These are phyloP conservation scores for Polytrichum formosum DNA, from an alignment of 225 moss, liverwort and hornwort species.

Conservation along the genomic window DNA sequence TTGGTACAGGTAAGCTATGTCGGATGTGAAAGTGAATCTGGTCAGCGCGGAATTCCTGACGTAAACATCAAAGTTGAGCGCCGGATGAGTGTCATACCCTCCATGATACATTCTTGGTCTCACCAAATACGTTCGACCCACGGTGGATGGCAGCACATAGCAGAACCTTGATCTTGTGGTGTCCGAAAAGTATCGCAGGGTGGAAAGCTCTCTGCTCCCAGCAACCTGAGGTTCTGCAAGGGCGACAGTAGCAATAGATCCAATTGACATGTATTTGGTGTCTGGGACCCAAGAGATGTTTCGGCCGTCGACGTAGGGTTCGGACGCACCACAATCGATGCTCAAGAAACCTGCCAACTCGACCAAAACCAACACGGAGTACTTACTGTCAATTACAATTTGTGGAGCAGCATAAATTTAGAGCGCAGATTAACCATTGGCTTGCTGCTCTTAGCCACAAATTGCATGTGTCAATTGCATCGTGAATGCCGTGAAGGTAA, in stretches of 20 bases:
- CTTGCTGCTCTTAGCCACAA: too few species aligned
- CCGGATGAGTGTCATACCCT: conserved; percentile 27
- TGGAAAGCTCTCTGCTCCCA: conserved; percentile 20
- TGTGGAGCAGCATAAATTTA: too few species aligned
- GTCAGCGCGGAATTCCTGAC: neutral
- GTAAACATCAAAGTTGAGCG: neutral
- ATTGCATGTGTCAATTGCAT: too few species aligned
- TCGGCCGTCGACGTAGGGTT: conserved; percentile 26
- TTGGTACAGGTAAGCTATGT: neutral
- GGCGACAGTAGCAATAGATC: conserved; percentile 2
- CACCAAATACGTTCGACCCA: conserved; percentile 36
- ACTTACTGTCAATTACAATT: too few species aligned
- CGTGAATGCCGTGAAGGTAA: too few species aligned
- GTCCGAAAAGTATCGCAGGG: conserved; percentile 47
- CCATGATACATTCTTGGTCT: conserved; percentile 28
- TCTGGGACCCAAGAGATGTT: conserved; percentile 34
- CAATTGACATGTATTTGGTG: conserved; percentile 18
- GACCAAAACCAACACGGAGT: neutral
- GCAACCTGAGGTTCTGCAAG: neutral
- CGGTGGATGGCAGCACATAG: conserved; percentile 38
- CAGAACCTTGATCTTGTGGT: conserved; percentile 2
- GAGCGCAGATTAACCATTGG: too few species aligned
- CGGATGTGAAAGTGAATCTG: too few species aligned
- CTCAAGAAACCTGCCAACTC: conserved; percentile 36
- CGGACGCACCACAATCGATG: conserved; percentile 59